Percentiles rank a stretch among this genome's conserved stretches.
phyloP scores from a whole-genome alignment of 257 asterid species.

The Solanum sejunctum region DNA sequence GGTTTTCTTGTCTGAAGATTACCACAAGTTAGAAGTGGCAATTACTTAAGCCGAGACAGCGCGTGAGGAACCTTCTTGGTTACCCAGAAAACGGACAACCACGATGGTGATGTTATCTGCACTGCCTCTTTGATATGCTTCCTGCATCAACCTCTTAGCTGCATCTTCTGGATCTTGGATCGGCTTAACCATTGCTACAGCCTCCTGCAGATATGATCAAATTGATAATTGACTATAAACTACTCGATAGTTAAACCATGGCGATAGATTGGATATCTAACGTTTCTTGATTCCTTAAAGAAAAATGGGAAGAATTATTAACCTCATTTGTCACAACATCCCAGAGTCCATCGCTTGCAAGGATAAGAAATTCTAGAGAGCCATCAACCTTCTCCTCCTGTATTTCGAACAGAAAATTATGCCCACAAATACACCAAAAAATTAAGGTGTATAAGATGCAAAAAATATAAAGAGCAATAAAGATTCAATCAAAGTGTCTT shows the following conservation, averaged over 20 bases:
- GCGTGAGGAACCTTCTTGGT: slow-evolving; percentile 37
- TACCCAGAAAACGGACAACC: slow-evolving; percentile 59
- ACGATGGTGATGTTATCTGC: slow-evolving; percentile 82
- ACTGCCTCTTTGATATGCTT: slow-evolving; percentile 84
- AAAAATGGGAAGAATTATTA: not conserved
- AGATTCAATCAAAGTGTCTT: not conserved
- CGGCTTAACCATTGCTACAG: slow-evolving; percentile 74
- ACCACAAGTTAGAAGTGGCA: not conserved
- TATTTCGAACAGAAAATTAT: not conserved
- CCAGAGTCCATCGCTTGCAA: slow-evolving; percentile 95
- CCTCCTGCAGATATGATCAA: slow-evolving; percentile 41
- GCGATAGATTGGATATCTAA: not conserved
- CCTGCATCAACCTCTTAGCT: slow-evolving; percentile 81
- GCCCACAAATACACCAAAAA: not conserved
- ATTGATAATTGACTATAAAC: not conserved
- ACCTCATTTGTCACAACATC: slow-evolving; percentile 91
- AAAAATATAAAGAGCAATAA: not conserved
- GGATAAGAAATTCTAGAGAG: slow-evolving; percentile 84
- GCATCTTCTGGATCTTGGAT: slow-evolving; percentile 84
- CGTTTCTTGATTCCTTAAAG: not conserved
- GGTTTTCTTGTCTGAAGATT: not conserved
- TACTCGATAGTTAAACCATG: not conserved
- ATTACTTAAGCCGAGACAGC: slow-evolving; percentile 20
- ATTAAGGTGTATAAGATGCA: not conserved
- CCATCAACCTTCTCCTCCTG: slow-evolving; percentile 84